phyloP scores from a whole-genome alignment of 352 stramenopile species.

The Phytophthora capsici region DNA sequence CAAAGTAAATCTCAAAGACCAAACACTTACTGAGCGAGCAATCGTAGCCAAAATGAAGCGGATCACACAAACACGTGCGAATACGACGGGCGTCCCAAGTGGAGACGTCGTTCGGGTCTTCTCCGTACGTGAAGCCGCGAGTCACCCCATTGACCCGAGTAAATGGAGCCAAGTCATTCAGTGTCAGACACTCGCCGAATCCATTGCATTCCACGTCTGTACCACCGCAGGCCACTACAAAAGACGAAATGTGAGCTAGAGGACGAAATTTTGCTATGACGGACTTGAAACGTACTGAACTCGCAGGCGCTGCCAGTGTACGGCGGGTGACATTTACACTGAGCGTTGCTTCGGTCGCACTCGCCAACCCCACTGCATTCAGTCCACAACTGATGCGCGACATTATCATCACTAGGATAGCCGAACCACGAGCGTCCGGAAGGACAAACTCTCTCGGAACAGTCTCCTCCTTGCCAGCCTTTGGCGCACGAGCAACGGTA shows the following conservation, averaged over 20 bases:
- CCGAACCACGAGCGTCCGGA: conserved; percentile 67
- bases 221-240: conserved; percentile 57
- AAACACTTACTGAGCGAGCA: conserved; percentile 60
- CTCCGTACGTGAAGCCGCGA: conserved; percentile 62
- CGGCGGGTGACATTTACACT: conserved; percentile 75
- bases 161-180: conserved; percentile 68
- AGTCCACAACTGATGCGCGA: conserved; percentile 50
- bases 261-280: not conserved
- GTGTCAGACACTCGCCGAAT: conserved; percentile 76
- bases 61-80: conserved; percentile 72
- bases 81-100: conserved; percentile 81
- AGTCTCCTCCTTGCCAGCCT: conserved; percentile 81
- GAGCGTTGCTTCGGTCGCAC: conserved; percentile 72
- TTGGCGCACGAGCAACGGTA: conserved; percentile 75
- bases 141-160: conserved; percentile 61
- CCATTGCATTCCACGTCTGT: conserved; percentile 65
- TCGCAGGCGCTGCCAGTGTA: conserved; percentile 77
- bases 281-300: conserved; percentile 50
- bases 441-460: conserved; percentile 72
- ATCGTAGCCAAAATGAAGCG: conserved; percentile 66
- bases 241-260: conserved; percentile 10
- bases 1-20: not conserved
- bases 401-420: conserved; percentile 60
- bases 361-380: conserved; percentile 75
- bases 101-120: conserved; percentile 67